Evolutionary conservation across 1,284 basidiomycete genomes (phyloP), one percentile per base, ranked within the genome.

Genomic region (Melampsora occidentalis): DNA sequence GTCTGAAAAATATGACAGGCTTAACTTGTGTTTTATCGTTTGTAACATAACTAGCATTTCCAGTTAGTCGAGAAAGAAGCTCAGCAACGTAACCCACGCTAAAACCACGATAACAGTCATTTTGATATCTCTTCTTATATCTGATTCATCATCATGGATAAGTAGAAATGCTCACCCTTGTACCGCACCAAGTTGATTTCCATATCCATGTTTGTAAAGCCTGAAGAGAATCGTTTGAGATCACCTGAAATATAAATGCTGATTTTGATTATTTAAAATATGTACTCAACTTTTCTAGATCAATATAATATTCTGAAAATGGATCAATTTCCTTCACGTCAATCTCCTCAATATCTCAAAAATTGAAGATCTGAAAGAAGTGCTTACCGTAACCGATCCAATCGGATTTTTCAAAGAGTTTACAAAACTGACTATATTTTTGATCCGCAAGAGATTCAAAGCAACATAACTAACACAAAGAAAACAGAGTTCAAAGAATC

Each of bases 81-180:
- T 71, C 70, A 33, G 70, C 57, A 16, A 71, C 70, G 61, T 71
- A 71, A n/a, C 70, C 61, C 39, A 65, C 20, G 25, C 70, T 71
- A 39, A 12, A 35, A n/a, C 31, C 31, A 10, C 20, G 20, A 65
- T 65, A 12, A 39, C 9, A 53, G 7, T 18, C 33, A 51, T 33
- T 28, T 16, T 22, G 33, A 18, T 5, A n/a, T 39, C 16, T 22
- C 5, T 65, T 25, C 28, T n/a, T 12, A 25, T 31, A 28, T 25
- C 2, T 3, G 31, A 69, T 33, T 51, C 31, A 69, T 25, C 49
- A 16, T 39, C 10, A 62, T 14, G 12, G 4, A 28, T 33, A 28
- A 12, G 48, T 49, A 18, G 48, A 49, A 33, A 33, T 25, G 31
- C 70, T 2, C 33, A 71, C 70, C 70, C 70, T 71, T 71, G 59